Percentiles rank a stretch among this genome's conserved stretches.
Evolutionary conservation across 352 stramenopile genomes (phyloP).

Genomic region (Globisporangium heterothallicum): DNA sequence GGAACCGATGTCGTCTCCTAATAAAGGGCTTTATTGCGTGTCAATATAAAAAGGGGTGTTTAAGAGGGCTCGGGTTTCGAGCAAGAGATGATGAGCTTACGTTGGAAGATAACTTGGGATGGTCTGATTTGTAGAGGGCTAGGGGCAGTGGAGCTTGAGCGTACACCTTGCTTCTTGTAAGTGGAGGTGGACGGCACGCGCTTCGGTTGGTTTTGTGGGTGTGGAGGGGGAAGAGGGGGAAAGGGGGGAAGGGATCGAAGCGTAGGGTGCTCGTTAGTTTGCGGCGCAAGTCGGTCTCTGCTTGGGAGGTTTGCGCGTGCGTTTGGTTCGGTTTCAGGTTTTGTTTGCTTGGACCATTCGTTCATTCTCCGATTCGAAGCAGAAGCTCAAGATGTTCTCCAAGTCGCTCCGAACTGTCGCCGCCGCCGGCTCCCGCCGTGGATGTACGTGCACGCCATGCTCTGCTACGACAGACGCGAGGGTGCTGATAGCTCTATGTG

Average conservation of each 20-base stretch:
- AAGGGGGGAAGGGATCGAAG: background rate
- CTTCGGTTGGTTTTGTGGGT: background rate
- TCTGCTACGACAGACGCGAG: background rate
- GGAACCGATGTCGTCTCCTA: too few species aligned
- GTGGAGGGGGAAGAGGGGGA: too few species aligned
- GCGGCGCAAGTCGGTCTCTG: too few species aligned
- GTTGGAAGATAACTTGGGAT: too few species aligned
- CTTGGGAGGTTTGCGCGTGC: background rate
- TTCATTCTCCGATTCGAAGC: constrained; percentile 37
- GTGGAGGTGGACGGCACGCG: background rate
- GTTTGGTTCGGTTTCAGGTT: background rate
- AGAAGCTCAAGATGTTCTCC: constrained; percentile 37
- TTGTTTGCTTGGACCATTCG: background rate
- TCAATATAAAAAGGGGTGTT: too few species aligned
- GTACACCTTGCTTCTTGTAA: background rate
- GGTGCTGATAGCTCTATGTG: background rate
- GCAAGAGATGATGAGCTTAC: too few species aligned
- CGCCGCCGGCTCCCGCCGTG: constrained; percentile 21
- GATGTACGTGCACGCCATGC: constrained; percentile 19
- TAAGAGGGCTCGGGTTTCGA: too few species aligned
- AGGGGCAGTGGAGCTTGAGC: background rate
- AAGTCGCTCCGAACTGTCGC: constrained; percentile 44
- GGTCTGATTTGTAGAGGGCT: background rate
- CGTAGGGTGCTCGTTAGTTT: background rate
- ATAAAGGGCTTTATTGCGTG: too few species aligned